A percentile compares a stretch with the other conserved stretches of the same genome.
Evolutionary conservation across 306 rosid genomes (phyloP).

Genomic region (Cicer bijugum): DNA sequence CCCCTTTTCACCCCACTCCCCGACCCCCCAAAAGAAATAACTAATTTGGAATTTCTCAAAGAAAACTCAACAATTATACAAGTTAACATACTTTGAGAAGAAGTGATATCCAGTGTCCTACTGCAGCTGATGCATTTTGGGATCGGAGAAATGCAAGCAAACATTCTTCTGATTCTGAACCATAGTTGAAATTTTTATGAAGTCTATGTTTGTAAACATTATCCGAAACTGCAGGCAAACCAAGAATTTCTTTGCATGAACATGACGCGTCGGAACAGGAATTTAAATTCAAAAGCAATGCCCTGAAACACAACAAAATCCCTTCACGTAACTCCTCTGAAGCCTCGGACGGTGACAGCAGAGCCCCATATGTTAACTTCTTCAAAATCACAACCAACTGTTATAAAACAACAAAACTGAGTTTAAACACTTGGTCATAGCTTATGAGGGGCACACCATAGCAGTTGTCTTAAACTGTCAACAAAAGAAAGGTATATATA

Average conservation of each 20-base stretch:
- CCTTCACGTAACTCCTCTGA: slow-evolving; percentile 99
- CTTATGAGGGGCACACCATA: background rate
- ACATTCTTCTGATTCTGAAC: slow-evolving; percentile 70
- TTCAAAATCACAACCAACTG: slow-evolving; percentile 95
- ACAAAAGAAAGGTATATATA: background rate
- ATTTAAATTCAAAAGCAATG: slow-evolving; percentile 62
- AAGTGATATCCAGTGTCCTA: slow-evolving; percentile 97
- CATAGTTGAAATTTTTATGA: slow-evolving; percentile 44
- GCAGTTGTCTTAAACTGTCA: background rate
- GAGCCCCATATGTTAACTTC: slow-evolving; percentile 87
- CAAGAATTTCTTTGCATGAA: slow-evolving; percentile 61
- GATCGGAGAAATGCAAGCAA: slow-evolving; percentile 77
- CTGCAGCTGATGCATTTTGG: slow-evolving; percentile 78
- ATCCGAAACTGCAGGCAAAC: slow-evolving; percentile 65
- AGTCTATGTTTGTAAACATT: slow-evolving; percentile 42
- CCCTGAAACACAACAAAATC: slow-evolving; percentile 76
- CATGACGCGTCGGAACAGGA: slow-evolving; percentile 70
- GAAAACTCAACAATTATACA: slow-evolving; percentile 34
- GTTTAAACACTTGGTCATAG: slow-evolving; percentile 11
- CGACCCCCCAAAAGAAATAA: background rate
- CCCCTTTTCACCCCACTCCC: background rate
- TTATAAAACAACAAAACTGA: slow-evolving; percentile 46
- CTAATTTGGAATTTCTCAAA: slow-evolving; percentile 14
- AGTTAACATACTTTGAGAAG: slow-evolving; percentile 74
- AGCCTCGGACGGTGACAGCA: slow-evolving; percentile 85